A percentile compares a stretch with the other conserved stretches of the same genome.
Evolutionary conservation across 192 early-diverging fungal species (phyloP).

Genomic region (Thamnidium elegans): DNA sequence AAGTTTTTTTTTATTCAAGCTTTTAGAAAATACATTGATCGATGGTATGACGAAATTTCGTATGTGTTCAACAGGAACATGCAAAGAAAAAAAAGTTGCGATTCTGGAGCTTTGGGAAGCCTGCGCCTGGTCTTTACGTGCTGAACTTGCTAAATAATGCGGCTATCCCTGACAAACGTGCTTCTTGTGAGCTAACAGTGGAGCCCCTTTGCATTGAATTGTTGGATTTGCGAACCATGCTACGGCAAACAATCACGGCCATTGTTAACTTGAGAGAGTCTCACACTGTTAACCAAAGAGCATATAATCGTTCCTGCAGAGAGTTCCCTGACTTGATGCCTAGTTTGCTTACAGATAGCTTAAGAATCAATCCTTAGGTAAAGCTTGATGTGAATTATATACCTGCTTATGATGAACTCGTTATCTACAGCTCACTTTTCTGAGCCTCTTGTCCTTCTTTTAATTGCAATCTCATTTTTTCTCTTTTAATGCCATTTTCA

Average conservation of each 20-base stretch:
- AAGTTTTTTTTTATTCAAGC: too few relatives aligned
- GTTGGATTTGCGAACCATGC: not conserved
- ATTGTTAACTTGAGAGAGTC: not conserved
- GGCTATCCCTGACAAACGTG: not conserved
- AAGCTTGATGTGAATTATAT: not conserved
- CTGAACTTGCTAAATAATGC: conserved; percentile 1
- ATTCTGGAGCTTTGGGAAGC: not conserved
- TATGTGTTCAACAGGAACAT: too few relatives aligned
- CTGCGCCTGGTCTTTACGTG: not conserved
- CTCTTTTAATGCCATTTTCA: conserved; percentile 1
- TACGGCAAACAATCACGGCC: not conserved
- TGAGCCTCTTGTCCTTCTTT: not conserved
- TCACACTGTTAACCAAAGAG: not conserved
- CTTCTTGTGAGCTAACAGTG: not conserved
- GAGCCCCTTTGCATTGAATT: conserved; percentile 1
- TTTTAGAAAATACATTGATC: too few relatives aligned
- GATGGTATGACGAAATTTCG: too few relatives aligned
- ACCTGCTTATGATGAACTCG: not conserved
- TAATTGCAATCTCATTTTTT: not conserved
- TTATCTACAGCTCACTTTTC: not conserved
- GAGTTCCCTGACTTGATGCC: not conserved
- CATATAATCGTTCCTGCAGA: not conserved
- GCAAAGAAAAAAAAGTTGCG: not conserved
- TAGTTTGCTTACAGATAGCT: not conserved
- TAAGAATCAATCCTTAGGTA: not conserved